Evolutionary conservation across 2,329 filamentous ascomycete genomes (phyloP).

Genomic region (Sporothrix pallida): DNA sequence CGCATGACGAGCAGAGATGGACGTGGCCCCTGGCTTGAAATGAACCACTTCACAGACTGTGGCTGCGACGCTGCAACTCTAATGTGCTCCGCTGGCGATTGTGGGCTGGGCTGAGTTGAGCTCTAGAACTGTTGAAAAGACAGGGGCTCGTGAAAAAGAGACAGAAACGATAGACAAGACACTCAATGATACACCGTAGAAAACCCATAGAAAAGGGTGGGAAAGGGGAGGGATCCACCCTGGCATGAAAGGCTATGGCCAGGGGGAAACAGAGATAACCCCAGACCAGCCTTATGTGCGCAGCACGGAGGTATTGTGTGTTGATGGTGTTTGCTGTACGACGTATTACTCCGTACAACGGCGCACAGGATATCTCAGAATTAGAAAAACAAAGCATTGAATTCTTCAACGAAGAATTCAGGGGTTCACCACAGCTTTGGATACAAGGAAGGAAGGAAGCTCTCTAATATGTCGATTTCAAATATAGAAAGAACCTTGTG

Average conservation of each 20-base stretch:
- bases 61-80: constrained; percentile 20
- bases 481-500: background rate
- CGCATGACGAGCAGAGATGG: constrained; percentile 8
- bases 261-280: background rate
- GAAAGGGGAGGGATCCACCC: background rate
- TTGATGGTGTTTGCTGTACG: background rate
- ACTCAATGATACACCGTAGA: too few relatives aligned
- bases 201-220: background rate
- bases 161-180: background rate
- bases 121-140: background rate
- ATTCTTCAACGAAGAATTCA: background rate
- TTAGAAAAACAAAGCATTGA: background rate
- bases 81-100: background rate
- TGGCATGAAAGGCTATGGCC: background rate
- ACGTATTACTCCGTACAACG: background rate
- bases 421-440: constrained; percentile 14
- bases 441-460: background rate
- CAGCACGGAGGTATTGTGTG: background rate
- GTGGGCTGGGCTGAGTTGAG: background rate
- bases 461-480: background rate
- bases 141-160: background rate
- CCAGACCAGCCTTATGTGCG: constrained; percentile 3
- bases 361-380: background rate
- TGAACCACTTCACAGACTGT: background rate
- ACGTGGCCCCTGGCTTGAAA: constrained; percentile 18